Base-by-base conservation (phyloP, 1,139 yeast species). In the Chernovozyma sophiae-reginae region DNA sequence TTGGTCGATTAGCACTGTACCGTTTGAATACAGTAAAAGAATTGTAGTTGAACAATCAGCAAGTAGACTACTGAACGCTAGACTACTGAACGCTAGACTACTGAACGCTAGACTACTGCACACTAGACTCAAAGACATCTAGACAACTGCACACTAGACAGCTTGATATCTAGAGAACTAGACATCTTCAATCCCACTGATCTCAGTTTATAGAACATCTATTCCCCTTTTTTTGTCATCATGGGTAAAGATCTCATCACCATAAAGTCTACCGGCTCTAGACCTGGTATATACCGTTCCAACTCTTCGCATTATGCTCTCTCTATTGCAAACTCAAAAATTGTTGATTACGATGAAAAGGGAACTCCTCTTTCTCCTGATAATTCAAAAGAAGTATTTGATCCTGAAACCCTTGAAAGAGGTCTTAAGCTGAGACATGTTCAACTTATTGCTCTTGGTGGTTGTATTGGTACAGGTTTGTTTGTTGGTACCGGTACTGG, bases 401-500 rank as follows among this genome's bases (percentile, higher is more conserved):
- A 49, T 3, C 41, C 49, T 18, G 47, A 40, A 3, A 44, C 49
- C 18, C 58, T 64, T 42, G 58, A 61, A 31, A 54, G 69, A 51
- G 71, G 70, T 4, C 50, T 66, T 35, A 62, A 63, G 47, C 50
- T 65, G 22, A 56, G 72, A 47, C 70, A 64, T 40, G 64, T 62
- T 19, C 66, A 58, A 41, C 56, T 65, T 41, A 55, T 65, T 35
- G 69, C 68, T 14, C 49, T 65, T 32, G 69, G 69, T 35, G 71
- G 70, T 33, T 62, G 66, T 42, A 64, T 65, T 35, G 71, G 72
- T 38, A 65, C 72, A 2, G 73, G 72, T 34, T 51, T 67, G 32
- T 66, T 67, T 43, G 59, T 75, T 35, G 77, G 79, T 34, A 60
- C 75, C 4, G 79, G 80, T 36, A 55, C 68, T 11, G 66, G 72